Conservation (phyloP, 495 filamentous ascomycete species). For the Filosporella fistucella region DNA sequence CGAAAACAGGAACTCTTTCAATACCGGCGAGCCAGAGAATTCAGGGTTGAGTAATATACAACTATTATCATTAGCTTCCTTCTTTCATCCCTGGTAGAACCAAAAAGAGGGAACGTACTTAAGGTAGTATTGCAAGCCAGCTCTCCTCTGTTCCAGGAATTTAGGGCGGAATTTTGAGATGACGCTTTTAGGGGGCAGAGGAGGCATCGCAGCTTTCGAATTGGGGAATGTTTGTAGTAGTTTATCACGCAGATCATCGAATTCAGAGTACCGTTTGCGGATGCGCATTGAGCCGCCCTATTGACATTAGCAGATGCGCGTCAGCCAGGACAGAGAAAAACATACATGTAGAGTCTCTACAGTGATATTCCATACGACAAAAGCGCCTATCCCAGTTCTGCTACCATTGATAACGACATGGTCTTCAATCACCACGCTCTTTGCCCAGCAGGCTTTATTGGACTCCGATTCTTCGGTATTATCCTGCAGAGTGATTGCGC, state of each 20-base stretch:
- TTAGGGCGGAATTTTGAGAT: conserved; percentile 46
- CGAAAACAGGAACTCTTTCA: conserved; percentile 54
- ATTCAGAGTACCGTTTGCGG: conserved; percentile 55
- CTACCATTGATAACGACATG: conserved; percentile 46
- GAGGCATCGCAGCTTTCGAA: conserved; percentile 49
- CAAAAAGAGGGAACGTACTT: conserved; percentile 38
- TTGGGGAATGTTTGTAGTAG: conserved; percentile 48
- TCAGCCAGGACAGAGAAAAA: neutral
- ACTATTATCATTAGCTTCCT: conserved; percentile 25
- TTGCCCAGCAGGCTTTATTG: conserved; percentile 52
- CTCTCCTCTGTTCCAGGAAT: conserved; percentile 48
- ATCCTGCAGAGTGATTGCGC: conserved; percentile 48
- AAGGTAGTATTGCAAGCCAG: conserved; percentile 50
- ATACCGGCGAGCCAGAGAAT: conserved; percentile 49
- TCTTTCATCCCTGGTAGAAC: neutral
- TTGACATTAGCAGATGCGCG: neutral
- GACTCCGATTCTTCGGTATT: conserved; percentile 37
- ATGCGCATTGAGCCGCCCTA: conserved; percentile 50
- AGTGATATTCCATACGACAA: conserved; percentile 51
- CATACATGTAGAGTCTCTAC: conserved; percentile 38
- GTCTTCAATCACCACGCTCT: conserved; percentile 47
- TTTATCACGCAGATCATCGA: conserved; percentile 44
- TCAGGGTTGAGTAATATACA: conserved; percentile 55
- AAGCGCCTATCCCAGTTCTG: conserved; percentile 46
- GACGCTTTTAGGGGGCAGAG: conserved; percentile 50